Base-by-base conservation (phyloP, 768 basidiomycete genomes). In the Phaeotremella skinneri region DNA sequence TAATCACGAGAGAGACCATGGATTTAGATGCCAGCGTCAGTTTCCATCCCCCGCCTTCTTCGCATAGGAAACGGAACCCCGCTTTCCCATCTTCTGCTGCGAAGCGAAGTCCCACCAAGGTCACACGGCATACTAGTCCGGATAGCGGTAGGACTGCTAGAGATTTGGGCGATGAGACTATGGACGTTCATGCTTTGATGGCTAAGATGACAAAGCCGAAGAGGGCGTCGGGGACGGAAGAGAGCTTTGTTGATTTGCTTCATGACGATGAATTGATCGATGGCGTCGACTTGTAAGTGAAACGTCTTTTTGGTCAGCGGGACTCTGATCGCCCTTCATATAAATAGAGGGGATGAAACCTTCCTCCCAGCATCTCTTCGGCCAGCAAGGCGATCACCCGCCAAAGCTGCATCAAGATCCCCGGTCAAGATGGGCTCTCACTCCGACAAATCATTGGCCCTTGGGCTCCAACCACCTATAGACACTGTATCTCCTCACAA, bases 181-280 rank as follows among this genome's bases (percentile, higher is more conserved):
- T 73, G 39, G 71, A 73, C 41, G 56, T 73, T 3, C 52, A 56
- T 27, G 66, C 65, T 41, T 41, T 73, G 39, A 68, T 73, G 61
- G 66, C 64, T 11, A 54, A 26, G 37, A 54, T 67, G 21, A 32
- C 37, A n/a, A 70, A 67, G 50, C 64, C 61, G 14, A 66, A 70
- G 27, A 43, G 64, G 49, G 54, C 56, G 13, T 61, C 61, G 20
- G 68, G 68, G 21, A 67, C 64, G 0, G 71, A 73, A 47, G 71
- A 73, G 47, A 73, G 71, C 45, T 68, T 73, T 41, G 64, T 66
- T 25, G 69, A 73, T 54, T 45, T 73, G 25, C 48, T 73, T 5
- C 53, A 63, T 50, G 66, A 34, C 23, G 62, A 64, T 4, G 20
- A 55, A 17, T 51, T 48, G 25, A 48, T 55, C n/a, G 70, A 67